Conservation (phyloP, 1,284 basidiomycete genomes). For the Peniophora sp. region DNA sequence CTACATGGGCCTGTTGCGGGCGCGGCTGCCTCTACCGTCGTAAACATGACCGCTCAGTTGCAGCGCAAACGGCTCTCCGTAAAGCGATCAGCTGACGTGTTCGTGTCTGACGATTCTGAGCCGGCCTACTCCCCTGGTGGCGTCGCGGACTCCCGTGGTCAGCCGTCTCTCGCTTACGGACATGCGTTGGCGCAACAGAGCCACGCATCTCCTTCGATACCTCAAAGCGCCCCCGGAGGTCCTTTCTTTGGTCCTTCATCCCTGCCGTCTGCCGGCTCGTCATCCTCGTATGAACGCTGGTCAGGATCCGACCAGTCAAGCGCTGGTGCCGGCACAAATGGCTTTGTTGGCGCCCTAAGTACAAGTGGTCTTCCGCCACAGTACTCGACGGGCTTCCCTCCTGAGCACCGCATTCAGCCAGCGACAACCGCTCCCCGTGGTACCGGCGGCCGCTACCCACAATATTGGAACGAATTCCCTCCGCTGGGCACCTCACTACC, state of each 20-base stretch:
- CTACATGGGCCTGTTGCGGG: background rate
- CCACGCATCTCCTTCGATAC: too few relatives aligned
- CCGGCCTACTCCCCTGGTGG: background rate
- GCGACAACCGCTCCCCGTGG: conserved; percentile 2
- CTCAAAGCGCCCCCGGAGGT: too few relatives aligned
- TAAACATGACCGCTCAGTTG: conserved; percentile 19
- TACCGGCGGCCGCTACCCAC: conserved; percentile 28
- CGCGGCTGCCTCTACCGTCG: conserved; percentile 17
- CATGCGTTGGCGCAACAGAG: conserved; percentile 1
- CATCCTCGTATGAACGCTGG: conserved; percentile 44
- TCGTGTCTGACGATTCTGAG: conserved; percentile 9
- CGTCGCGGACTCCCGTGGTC: background rate
- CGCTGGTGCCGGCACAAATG: conserved; percentile 15
- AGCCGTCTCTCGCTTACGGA: conserved; percentile 1
- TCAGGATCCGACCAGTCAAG: conserved; percentile 22
- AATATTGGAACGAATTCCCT: conserved; percentile 58
- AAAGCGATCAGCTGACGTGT: conserved; percentile 26
- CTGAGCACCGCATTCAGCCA: conserved; percentile 30
- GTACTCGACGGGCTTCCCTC: conserved; percentile 56
- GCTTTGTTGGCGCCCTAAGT: conserved; percentile 39
- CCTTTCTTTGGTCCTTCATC: too few relatives aligned
- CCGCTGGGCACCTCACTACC: conserved; percentile 40
- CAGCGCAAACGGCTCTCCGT: conserved; percentile 8
- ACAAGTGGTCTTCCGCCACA: conserved; percentile 62
- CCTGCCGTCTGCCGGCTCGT: conserved; percentile 12